Conservation (phyloP, 2,329 filamentous ascomycete genomes). For the Huntiella savannae region DNA sequence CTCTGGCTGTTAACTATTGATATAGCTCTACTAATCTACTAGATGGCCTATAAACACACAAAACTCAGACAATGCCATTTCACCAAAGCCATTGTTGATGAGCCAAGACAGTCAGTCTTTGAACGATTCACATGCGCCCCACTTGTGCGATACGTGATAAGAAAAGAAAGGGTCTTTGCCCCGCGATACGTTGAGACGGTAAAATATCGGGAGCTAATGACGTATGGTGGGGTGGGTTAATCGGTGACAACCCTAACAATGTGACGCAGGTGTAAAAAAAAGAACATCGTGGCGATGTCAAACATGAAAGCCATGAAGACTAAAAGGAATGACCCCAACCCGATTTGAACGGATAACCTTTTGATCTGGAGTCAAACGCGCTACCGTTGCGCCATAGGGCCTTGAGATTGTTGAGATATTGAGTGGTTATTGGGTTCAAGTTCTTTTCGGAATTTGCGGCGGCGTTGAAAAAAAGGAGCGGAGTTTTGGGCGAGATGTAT, state of each 20-base stretch:
- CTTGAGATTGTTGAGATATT: not conserved
- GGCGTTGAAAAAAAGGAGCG: too few relatives aligned
- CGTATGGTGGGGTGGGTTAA: too few relatives aligned
- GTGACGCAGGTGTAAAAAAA: not conserved
- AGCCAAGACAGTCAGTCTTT: too few relatives aligned
- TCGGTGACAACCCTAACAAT: not conserved
- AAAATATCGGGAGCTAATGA: not conserved
- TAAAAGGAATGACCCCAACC: not conserved
- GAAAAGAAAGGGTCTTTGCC: not conserved
- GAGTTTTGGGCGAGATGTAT: too few relatives aligned
- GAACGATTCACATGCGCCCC: not conserved
- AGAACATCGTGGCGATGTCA: not conserved
- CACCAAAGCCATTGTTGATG: too few relatives aligned
- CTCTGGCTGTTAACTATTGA: too few relatives aligned
- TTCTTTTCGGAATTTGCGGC: too few relatives aligned
- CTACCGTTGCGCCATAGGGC: conserved; percentile 10
- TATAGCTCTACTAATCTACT: too few relatives aligned
- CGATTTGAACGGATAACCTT: not conserved
- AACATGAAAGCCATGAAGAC: not conserved
- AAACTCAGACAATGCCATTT: too few relatives aligned
- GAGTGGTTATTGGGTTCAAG: too few relatives aligned
- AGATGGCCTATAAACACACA: too few relatives aligned
- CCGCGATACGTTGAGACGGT: not conserved
- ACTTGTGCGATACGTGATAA: conserved; percentile 8
- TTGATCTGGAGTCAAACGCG: conserved; percentile 11